Evolutionary conservation across 768 basidiomycete species (phyloP).

Genomic region (Calocera cornea): DNA sequence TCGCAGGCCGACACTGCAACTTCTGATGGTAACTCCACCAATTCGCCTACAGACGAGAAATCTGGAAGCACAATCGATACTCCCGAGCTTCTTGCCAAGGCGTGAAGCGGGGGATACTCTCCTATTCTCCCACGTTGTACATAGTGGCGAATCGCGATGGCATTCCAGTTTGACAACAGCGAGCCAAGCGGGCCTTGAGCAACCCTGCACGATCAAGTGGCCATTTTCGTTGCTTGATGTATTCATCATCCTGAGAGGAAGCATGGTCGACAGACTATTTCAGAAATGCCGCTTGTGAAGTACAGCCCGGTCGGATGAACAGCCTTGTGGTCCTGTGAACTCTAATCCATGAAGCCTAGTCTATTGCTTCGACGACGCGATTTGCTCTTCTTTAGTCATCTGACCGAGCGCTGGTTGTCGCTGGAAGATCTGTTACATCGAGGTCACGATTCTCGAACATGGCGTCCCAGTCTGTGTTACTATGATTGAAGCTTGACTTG

Average conservation of each 20-base stretch:
- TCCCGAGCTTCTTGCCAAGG: not conserved
- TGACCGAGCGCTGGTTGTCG: no score
- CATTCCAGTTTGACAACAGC: not conserved
- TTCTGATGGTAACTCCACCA: not conserved
- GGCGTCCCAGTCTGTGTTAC: not conserved
- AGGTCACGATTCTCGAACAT: not conserved
- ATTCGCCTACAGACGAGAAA: not conserved
- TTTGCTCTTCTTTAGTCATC: no score
- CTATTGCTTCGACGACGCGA: not conserved
- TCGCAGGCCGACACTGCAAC: not conserved
- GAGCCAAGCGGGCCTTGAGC: no score
- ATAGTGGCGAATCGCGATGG: not conserved
- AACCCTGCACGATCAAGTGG: no score
- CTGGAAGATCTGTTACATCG: no score
- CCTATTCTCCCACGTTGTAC: not conserved
- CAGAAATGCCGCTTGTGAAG: not conserved
- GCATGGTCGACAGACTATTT: no score
- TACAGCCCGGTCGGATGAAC: not conserved
- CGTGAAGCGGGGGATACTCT: not conserved
- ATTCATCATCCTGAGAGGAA: no score
- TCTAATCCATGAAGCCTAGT: not conserved
- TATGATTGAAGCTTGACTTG: not conserved
- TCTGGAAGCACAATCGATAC: not conserved
- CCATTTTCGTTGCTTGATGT: no score
- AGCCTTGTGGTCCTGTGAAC: not conserved